Base-by-base conservation (phyloP, 805 yeast species). In the Candida nitratophila region DNA sequence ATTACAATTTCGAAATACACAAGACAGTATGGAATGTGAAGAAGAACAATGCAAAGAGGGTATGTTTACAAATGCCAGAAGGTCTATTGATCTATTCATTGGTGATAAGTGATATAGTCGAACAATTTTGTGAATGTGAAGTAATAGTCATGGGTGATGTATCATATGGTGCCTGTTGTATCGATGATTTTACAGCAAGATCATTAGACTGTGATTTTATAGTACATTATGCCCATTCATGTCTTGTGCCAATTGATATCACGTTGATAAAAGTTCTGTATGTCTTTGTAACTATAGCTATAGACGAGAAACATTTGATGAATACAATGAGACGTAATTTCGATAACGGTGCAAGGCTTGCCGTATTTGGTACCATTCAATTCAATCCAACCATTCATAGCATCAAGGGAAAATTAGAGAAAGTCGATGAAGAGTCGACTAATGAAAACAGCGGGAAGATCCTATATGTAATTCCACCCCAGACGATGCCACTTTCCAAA, bases 91-190 rank as follows among this genome's bases (percentile, higher is more conserved):
- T 93, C 1, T 93, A 90, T 59, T 82, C 97, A 0, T 72, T 95
- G 47, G 76, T 93, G 33, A 78, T 93, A n/a, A 76, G 96, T 4
- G 99, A 93, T 64, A 91, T 93, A 21, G 60, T 93, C 31, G 96
- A 88, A 57, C 96, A 90, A 62, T 91, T 93, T 54, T 90, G 97
- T 60, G 64, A 68, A 2, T 88, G 84, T 43, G 96, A 90, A 57
- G 86, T 90, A 0, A 70, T 93, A 1, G 93, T 91, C 2, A 93
- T 93, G 99, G 99, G 99, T 2, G 99, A 93, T 62, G 99, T 93
- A 0, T 87, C 97, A 0, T 93, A 93, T 57, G 99, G 99, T 37
- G 99, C 99, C 0, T 93, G 99, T 61, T 93, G 99, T 65, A 89
- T 93, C 39, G 99, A 93, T 61, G 99, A 93, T 59, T 93, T 73